These are phyloP conservation scores for Ceratonia siliqua DNA, from an alignment of 306 rosid species.

Conservation along the genomic window DNA sequence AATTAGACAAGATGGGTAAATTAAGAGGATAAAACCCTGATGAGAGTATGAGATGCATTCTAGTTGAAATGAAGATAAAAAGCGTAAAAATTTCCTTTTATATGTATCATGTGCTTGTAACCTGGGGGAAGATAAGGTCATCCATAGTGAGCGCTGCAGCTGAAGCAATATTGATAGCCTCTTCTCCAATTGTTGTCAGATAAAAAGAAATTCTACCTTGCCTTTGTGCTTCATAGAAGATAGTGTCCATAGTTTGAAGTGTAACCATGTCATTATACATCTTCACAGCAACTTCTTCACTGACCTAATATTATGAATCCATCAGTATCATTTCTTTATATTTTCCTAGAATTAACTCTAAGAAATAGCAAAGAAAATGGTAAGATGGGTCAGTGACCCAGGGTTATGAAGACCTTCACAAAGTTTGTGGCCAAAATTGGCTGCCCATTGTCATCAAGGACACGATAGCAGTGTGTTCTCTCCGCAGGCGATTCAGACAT, in stretches of 20 bases:
- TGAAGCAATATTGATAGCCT: conserved; percentile 83
- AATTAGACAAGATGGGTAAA: neutral
- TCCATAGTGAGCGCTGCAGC: conserved; percentile 79
- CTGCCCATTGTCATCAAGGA: conserved; percentile 72
- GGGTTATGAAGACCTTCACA: conserved; percentile 52
- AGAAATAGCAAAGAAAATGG: neutral
- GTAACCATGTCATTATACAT: conserved; percentile 81
- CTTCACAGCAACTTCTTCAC: conserved; percentile 60
- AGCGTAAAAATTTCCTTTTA: neutral
- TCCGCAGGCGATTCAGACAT: conserved; percentile 50
- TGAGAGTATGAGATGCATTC: neutral
- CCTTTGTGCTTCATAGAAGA: conserved; percentile 91
- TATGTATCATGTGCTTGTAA: conserved; percentile 27
- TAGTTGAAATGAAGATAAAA: conserved; percentile 2
- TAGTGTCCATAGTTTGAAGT: conserved; percentile 85
- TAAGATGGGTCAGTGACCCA: neutral
- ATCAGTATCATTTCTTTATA: conserved; percentile 2
- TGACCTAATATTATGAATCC: conserved; percentile 47
- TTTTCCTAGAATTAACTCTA: neutral
- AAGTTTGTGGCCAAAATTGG: conserved; percentile 40
- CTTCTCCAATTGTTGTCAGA: conserved; percentile 78
- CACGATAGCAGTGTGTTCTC: conserved; percentile 66
- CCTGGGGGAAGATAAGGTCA: conserved; percentile 89
- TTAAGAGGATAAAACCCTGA: conserved; percentile 5
- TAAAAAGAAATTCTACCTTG: conserved; percentile 94